Conservation (phyloP, 179 eudicot genomes). For the Heliamphora pulchella region DNA sequence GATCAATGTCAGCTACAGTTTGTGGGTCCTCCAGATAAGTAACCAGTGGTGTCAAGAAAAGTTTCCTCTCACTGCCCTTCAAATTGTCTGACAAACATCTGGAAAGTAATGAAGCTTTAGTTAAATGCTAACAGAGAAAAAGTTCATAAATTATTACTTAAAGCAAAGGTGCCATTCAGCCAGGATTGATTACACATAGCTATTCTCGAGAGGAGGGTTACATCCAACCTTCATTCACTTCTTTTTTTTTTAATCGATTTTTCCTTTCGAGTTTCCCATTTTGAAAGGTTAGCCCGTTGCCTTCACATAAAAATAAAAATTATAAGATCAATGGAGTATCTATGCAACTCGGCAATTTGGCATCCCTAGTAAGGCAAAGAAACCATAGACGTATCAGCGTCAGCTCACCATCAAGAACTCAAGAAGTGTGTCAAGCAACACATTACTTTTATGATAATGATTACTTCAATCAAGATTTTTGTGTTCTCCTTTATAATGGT, state of each 20-base stretch:
- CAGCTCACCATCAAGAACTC: too few species aligned
- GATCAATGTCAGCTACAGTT: slow-evolving; percentile 55
- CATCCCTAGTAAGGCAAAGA: not conserved
- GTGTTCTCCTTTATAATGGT: not conserved
- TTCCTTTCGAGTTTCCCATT: not conserved
- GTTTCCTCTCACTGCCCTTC: slow-evolving; percentile 53
- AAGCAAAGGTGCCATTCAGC: not conserved
- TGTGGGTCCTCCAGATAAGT: slow-evolving; percentile 51
- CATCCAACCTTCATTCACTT: not conserved
- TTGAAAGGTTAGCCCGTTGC: not conserved
- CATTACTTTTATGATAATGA: too few species aligned
- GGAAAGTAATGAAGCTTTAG: slow-evolving; percentile 2
- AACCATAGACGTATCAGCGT: not conserved
- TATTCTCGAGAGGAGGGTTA: not conserved
- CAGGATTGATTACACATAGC: not conserved
- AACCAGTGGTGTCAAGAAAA: slow-evolving; percentile 68
- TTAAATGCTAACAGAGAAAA: not conserved
- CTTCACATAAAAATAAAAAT: not conserved
- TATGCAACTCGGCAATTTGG: not conserved
- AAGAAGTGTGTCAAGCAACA: too few species aligned
- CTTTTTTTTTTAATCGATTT: not conserved
- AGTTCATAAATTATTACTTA: not conserved
- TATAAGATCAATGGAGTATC: not conserved
- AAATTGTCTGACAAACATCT: slow-evolving; percentile 29
- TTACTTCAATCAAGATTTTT: not conserved